Percentiles rank a stretch among this genome's conserved stretches.
phyloP scores from a whole-genome alignment of 495 filamentous ascomycete species.

The Neurospora hispaniola region DNA sequence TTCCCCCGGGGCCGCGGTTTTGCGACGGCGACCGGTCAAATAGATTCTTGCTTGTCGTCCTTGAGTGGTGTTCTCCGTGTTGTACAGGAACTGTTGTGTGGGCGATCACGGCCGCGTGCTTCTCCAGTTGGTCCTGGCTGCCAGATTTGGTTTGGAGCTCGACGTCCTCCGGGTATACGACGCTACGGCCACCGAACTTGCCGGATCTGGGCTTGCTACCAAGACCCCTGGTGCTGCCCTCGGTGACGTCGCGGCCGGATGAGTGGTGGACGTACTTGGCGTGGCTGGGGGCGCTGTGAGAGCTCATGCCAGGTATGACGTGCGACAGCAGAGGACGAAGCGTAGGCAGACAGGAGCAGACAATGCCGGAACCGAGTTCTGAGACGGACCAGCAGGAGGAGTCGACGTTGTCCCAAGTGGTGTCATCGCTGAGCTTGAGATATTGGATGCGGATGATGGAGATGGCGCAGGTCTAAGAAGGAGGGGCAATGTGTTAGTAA shows the following conservation, averaged over 20 bases:
- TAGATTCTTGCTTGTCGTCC: not conserved
- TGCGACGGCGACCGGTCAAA: not conserved
- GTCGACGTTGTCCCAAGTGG: conserved; percentile 47
- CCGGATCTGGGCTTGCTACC: conserved; percentile 5
- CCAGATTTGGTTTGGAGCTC: conserved; percentile 19
- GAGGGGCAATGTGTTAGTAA: not conserved
- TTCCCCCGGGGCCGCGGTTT: not conserved
- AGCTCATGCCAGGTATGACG: conserved; percentile 23
- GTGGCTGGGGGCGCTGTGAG: conserved; percentile 6
- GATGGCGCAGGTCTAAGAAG: conserved; percentile 38
- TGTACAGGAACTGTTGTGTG: not conserved
- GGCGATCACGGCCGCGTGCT: not conserved
- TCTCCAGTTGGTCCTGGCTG: conserved; percentile 7
- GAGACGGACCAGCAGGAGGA: conserved; percentile 48
- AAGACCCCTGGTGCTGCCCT: not conserved
- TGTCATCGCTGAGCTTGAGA: conserved; percentile 36
- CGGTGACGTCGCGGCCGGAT: conserved; percentile 10
- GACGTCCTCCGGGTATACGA: conserved; percentile 18
- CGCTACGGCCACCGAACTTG: conserved; percentile 9
- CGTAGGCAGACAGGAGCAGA: conserved; percentile 47
- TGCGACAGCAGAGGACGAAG: conserved; percentile 39
- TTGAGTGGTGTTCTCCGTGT: not conserved
- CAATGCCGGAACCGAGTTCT: conserved; percentile 48
- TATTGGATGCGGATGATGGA: conserved; percentile 45
- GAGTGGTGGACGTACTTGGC: conserved; percentile 13